A percentile compares a stretch with the other conserved stretches of the same genome.
Conservation (phyloP, 139 green algal species). For the Micromonas pusilla region DNA sequence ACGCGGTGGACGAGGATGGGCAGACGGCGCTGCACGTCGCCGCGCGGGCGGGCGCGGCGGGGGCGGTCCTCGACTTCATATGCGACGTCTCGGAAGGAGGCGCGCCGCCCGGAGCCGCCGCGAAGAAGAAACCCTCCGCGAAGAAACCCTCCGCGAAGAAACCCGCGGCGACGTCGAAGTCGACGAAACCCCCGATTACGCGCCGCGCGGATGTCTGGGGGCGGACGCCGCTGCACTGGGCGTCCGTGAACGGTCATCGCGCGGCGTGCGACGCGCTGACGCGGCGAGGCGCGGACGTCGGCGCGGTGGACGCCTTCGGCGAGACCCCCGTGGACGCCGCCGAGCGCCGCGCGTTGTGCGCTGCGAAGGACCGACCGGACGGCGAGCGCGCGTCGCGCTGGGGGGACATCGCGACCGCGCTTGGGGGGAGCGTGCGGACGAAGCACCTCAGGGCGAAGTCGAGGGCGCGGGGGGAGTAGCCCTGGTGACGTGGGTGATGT, state of each 20-base stretch:
- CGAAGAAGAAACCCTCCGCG: background rate
- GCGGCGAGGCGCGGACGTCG: background rate
- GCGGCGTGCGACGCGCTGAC: background rate
- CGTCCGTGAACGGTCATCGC: background rate
- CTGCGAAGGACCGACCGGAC: background rate
- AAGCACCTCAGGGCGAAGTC: constrained; percentile 5
- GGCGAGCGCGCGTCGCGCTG: background rate
- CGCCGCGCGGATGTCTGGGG: background rate
- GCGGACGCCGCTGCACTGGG: constrained; percentile 16
- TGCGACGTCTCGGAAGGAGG: background rate
- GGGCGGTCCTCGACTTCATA: background rate
- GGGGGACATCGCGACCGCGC: constrained; percentile 10
- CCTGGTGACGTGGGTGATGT: background rate
- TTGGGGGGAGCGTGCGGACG: background rate
- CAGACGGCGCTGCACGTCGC: constrained; percentile 15
- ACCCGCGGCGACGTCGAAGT: background rate
- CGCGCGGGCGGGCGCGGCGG: background rate
- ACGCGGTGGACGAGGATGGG: constrained; percentile 2
- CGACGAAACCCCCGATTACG: background rate
- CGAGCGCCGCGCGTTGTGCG: constrained; percentile 10
- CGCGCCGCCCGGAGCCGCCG: too few relatives aligned
- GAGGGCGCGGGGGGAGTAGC: background rate
- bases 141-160: background rate
- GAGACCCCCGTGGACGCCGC: background rate
- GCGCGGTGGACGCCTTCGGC: background rate